Base-by-base conservation (phyloP, 2,329 filamentous ascomycete genomes). In the Fusarium protoensiforme region DNA sequence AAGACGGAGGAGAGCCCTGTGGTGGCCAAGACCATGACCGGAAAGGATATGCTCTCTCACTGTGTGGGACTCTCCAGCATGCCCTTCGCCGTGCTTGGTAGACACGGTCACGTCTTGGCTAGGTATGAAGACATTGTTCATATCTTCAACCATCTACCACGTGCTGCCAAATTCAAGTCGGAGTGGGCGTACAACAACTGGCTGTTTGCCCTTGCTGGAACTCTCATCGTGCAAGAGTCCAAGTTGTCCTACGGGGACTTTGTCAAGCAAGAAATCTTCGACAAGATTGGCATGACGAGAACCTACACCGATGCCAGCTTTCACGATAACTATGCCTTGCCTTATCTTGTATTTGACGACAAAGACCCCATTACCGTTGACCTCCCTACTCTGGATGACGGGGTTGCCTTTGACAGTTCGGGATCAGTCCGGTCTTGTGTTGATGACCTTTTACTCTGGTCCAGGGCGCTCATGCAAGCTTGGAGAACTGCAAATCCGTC, bases 131-230 rank as follows among this genome's bases (percentile, higher is more conserved):
- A 66, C 14, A 24, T 66, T 14, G 14, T 56, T 10, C 57, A 33
- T 4, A 57, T 66, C 22, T 46, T 61, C 38, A 66, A 66, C 31
- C 20, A 57, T 11, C 7, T 66, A 20, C 64, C 64, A 5, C 38
- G 33, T 7, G 57, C 39, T 7, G 57, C 64, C 18, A 38, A 57
- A 5, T 66, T 66, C 38, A 41, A 38, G n/a, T 24, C 57, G 1
- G 58, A 66, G n/a, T 66, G 64, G 57, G 29, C 20, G 35, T 66
- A 66, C 39, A 61, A 57, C 38, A 66, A 61, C 18, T 66, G 64
- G 64, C 22, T 57, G 7, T 66, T 46, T 22, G 64, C 64, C 16
- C 27, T 66, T 3, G 57, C 64, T 11, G 64, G 64, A 5, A 35
- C 20, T 13, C 18, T 66, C 4, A 51, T 66, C 27, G 27, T 38